These are phyloP conservation scores for Talaromyces sp. DNA, from an alignment of 2,329 filamentous ascomycete genomes.

Conservation along the genomic window DNA sequence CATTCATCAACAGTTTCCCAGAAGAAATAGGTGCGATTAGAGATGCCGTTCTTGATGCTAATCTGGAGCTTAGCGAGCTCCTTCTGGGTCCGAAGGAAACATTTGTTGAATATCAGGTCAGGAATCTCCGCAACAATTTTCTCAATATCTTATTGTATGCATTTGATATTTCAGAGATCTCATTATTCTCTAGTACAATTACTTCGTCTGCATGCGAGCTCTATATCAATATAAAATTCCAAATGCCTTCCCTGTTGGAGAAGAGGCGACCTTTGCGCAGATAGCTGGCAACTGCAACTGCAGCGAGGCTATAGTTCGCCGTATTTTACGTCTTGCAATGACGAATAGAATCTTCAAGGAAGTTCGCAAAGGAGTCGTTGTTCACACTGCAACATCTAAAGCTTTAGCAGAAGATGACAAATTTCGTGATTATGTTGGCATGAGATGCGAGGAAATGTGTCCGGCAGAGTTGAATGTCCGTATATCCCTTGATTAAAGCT, in stretches of 20 bases:
- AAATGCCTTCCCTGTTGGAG: background rate
- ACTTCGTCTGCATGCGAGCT: background rate
- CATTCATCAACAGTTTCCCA: background rate
- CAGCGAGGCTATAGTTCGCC: background rate
- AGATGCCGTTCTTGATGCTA: constrained; percentile 2
- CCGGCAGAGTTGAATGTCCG: constrained; percentile 10
- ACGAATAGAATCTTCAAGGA: constrained; percentile 13
- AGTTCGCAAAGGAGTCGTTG: constrained; percentile 7
- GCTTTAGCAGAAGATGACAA: constrained; percentile 4
- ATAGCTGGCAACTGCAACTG: constrained; percentile 8
- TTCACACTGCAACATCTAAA: constrained; percentile 13
- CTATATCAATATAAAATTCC: background rate
- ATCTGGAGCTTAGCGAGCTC: constrained; percentile 7
- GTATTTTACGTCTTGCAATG: constrained; percentile 14
- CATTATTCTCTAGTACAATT: background rate
- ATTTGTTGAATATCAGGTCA: constrained; percentile 7
- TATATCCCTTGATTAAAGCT: background rate
- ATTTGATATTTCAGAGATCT: background rate
- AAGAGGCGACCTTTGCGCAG: constrained; percentile 11
- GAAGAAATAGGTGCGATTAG: background rate
- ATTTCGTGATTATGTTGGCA: constrained; percentile 14
- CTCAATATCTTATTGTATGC: background rate
- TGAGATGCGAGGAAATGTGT: constrained; percentile 14
- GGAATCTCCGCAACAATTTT: background rate
- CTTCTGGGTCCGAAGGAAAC: constrained; percentile 10